Evolutionary conservation across 2,329 filamentous ascomycete genomes (phyloP).

Genomic region (Uncinocarpus reesii): DNA sequence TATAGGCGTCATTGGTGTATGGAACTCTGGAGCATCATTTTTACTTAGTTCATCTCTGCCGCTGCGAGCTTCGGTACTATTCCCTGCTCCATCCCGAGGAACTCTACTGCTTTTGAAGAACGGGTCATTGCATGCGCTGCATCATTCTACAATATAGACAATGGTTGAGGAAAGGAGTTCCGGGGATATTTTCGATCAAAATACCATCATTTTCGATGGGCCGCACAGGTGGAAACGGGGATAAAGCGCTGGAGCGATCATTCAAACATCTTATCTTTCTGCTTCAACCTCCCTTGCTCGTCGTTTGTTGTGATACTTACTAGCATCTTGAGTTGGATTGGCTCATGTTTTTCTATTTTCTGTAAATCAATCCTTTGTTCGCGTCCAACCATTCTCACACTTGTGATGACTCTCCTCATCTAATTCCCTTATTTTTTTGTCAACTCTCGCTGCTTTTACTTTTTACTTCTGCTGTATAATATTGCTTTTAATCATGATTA

Average conservation of each 20-base stretch:
- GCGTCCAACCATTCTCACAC: slow-evolving; percentile 2
- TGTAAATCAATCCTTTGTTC: slow-evolving; percentile 7
- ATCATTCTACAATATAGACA: slow-evolving; percentile 12
- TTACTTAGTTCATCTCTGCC: background rate
- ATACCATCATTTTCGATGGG: background rate
- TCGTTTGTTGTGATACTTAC: background rate
- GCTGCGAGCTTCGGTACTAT: background rate
- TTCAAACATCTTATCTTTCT: background rate
- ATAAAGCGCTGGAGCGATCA: background rate
- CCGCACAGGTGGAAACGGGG: background rate
- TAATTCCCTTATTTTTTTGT: background rate
- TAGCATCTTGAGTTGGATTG: slow-evolving; percentile 11
- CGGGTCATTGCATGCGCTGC: slow-evolving; percentile 2
- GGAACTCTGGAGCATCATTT: slow-evolving; percentile 5
- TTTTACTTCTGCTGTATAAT: slow-evolving; percentile 9
- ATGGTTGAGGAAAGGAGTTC: slow-evolving; percentile 4
- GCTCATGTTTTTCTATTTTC: slow-evolving; percentile 10
- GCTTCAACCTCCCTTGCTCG: background rate
- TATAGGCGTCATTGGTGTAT: slow-evolving; percentile 5
- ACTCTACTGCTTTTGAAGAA: background rate
- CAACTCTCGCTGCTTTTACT: slow-evolving; percentile 10
- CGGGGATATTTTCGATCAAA: background rate
- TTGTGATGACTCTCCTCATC: slow-evolving; percentile 8
- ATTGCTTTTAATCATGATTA: slow-evolving; percentile 16
- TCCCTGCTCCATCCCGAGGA: background rate